Percentiles rank a stretch among this genome's conserved stretches.
These are phyloP conservation scores for Lagenidium sp. DNA, from an alignment of 352 stramenopile genomes.

Conservation along the genomic window DNA sequence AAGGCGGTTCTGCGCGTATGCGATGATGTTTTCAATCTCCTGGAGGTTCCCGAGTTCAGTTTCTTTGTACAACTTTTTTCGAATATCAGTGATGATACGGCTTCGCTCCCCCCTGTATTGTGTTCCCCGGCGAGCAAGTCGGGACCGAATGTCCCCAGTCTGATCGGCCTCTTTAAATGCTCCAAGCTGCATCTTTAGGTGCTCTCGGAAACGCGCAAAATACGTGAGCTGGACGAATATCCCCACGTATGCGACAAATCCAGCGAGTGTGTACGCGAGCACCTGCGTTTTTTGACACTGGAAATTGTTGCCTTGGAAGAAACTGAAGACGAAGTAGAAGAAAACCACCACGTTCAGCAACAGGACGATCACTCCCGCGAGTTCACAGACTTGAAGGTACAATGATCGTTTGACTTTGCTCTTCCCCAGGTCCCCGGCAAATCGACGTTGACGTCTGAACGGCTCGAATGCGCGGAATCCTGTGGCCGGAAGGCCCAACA, in stretches of 20 bases:
- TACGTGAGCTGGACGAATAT: conserved; percentile 66
- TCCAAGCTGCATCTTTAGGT: conserved; percentile 80
- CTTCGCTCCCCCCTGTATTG: conserved; percentile 35
- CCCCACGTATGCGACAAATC: conserved; percentile 36
- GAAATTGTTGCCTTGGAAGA: conserved; percentile 61
- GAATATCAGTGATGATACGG: conserved; percentile 38
- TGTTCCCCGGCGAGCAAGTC: conserved; percentile 18
- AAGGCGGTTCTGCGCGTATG: conserved; percentile 32
- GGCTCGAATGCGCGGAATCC: conserved; percentile 57
- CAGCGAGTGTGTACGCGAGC: conserved; percentile 32
- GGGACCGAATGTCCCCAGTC: conserved; percentile 63
- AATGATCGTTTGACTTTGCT: conserved; percentile 66
- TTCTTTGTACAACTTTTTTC: conserved; percentile 66
- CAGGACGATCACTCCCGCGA: conserved; percentile 48
- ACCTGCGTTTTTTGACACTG: conserved; percentile 26
- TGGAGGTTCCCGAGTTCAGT: conserved; percentile 50
- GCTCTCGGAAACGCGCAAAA: conserved; percentile 79
- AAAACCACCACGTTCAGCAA: conserved; percentile 40
- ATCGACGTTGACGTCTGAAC: conserved; percentile 34
- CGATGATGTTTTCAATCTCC: conserved; percentile 43
- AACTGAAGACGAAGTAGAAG: conserved; percentile 49
- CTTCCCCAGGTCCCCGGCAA: conserved; percentile 10
- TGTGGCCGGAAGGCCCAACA: conserved; percentile 59
- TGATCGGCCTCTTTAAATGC: conserved; percentile 79
- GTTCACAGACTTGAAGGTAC: conserved; percentile 70